Base-by-base conservation (phyloP, 2,329 filamentous ascomycete genomes). In the Microcyclosporella mali region DNA sequence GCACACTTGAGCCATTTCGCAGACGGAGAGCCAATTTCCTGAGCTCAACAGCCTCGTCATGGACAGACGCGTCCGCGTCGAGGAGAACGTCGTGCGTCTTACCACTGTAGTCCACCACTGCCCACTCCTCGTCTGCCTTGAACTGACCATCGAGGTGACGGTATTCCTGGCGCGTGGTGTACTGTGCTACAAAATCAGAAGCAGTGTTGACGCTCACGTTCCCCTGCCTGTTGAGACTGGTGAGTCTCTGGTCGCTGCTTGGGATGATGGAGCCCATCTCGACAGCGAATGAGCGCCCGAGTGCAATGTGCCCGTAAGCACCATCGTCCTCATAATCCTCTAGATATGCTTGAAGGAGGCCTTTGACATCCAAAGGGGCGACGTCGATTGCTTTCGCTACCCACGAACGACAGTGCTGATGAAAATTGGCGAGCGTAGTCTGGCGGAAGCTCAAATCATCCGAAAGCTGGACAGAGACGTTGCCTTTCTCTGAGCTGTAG, bases 101-200 rank as follows among this genome's bases (percentile, higher is more conserved):
- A 33, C 58, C 58, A 19, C 53, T 54, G 41, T 54, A 54, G 28
- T 59, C 58, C 10, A 59, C 57, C n/a, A 59, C 37, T 14, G 55
- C 51, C 57, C 58, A 62, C 11, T 57, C 53, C 10, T 58, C 52
- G 12, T 60, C 58, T 6, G 28, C 33, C 4, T 46, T 34, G 12
- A 46, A 33, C 32, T 47, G 69, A 2, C 80, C 77, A 61, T 95
- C 88, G 9, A 88, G 81, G 59, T 90, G 90, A 43, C 89, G 82
- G 64, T 98, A 98, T 60, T 95, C 89, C 62, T 98, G 94, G 29
- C 92, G 84, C 18, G 88, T 94, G 3, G 90, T 97, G 63, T 98
- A 98, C 60, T 98, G 90, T 1, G 92, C 88, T 60, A 98, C 81
- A 57, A 98, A 95, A 62, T 97, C 90, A 2, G 92, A 97, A 0